Conservation (phyloP, 78 protist genomes). For the Guillardia theta region DNA sequence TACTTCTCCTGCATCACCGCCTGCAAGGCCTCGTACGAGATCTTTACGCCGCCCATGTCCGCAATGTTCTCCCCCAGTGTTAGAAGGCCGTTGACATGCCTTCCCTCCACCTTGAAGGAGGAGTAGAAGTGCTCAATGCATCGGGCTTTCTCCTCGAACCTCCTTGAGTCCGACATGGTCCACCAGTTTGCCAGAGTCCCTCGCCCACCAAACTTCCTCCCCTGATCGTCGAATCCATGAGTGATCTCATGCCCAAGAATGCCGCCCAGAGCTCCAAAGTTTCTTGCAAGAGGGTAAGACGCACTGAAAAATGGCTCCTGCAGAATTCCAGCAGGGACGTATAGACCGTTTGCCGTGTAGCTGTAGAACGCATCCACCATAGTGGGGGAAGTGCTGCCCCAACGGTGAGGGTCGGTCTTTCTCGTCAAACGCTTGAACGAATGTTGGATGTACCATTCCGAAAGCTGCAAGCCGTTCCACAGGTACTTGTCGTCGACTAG, state of each 20-base stretch:
- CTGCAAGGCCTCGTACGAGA: not conserved
- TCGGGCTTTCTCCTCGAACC: not conserved
- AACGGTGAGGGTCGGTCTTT: not conserved
- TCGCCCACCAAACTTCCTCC: not conserved
- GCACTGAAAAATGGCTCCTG: slow-evolving; percentile 27
- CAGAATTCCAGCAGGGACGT: slow-evolving; percentile 14
- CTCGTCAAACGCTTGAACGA: not conserved
- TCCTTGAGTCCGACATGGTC: not conserved
- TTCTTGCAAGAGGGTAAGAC: not conserved
- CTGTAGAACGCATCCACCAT: not conserved
- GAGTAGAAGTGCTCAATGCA: not conserved
- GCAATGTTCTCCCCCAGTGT: slow-evolving; percentile 24
- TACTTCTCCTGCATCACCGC: not conserved
- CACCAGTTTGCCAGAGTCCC: not conserved
- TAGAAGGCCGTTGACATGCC: not conserved
- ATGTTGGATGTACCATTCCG: slow-evolving; percentile 5
- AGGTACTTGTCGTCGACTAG: not conserved
- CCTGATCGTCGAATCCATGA: slow-evolving; percentile 38
- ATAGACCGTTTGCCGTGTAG: slow-evolving; percentile 21
- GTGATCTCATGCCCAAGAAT: slow-evolving; percentile 35
- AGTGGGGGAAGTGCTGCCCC: slow-evolving; percentile 32
- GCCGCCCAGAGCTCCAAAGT: slow-evolving; percentile 25
- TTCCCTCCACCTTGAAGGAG: not conserved
- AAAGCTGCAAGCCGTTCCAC: slow-evolving; percentile 29
- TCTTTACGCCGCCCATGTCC: not conserved